These are phyloP conservation scores for Oemleria cerasiformis DNA, from an alignment of 306 rosid genomes.

Conservation along the genomic window DNA sequence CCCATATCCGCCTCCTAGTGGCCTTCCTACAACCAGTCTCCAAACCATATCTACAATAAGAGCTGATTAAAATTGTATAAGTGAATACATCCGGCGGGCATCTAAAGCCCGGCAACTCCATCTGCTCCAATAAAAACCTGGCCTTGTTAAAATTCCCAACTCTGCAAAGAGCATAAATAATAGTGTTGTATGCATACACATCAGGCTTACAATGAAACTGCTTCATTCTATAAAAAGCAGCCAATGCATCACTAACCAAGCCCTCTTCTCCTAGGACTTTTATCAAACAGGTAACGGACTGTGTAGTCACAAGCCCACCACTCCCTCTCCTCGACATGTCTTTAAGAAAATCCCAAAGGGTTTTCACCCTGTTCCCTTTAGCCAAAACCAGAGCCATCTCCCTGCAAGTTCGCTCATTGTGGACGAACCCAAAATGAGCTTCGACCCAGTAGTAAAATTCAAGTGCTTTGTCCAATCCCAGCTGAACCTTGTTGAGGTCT, in stretches of 20 bases:
- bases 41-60: slow-evolving; percentile 61
- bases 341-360: slow-evolving; percentile 67
- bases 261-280: slow-evolving; percentile 86
- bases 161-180: slow-evolving; percentile 62
- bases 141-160: slow-evolving; percentile 74
- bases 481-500: slow-evolving; percentile 44
- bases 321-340: slow-evolving; percentile 41
- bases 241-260: slow-evolving; percentile 57
- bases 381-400: slow-evolving; percentile 80
- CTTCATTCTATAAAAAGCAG: slow-evolving; percentile 68
- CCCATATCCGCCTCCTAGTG: slow-evolving; percentile 67
- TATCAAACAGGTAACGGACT: slow-evolving; percentile 76
- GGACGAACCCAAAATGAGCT: slow-evolving; percentile 45
- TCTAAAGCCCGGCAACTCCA: slow-evolving; percentile 83
- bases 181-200: slow-evolving; percentile 57
- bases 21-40: slow-evolving; percentile 82
- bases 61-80: slow-evolving; percentile 65
- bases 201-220: slow-evolving; percentile 70
- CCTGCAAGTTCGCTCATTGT: slow-evolving; percentile 57
- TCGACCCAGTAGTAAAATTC: slow-evolving; percentile 82
- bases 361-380: slow-evolving; percentile 36
- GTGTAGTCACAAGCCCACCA: slow-evolving; percentile 46
- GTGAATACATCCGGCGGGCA: slow-evolving; percentile 78
- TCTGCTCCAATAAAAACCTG: slow-evolving; percentile 63
- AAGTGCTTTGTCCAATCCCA: slow-evolving; percentile 55